phyloP scores from a whole-genome alignment of 306 rosid species.

The Glycyrrhiza uralensis region DNA sequence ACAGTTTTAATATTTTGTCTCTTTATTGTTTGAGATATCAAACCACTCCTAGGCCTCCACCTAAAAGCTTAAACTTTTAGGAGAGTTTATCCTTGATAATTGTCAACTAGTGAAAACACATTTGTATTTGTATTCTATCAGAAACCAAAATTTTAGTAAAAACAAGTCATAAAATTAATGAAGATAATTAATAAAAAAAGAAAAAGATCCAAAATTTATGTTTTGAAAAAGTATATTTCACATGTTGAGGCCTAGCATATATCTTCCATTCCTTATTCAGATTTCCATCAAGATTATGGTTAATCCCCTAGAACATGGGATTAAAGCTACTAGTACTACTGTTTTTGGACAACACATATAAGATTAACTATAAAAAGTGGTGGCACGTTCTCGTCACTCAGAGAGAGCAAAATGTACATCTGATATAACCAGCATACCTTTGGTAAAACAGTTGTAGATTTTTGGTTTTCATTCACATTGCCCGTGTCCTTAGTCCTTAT shows the following conservation, averaged over 20 bases:
- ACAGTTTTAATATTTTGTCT: not conserved
- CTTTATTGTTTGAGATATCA: slow-evolving; percentile 3
- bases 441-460: slow-evolving; percentile 18
- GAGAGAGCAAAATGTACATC: not conserved
- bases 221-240: not conserved
- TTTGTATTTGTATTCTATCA: not conserved
- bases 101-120: not conserved
- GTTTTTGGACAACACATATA: not conserved
- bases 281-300: slow-evolving; percentile 4
- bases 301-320: not conserved
- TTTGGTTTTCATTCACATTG: slow-evolving; percentile 24
- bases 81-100: not conserved
- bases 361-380: not conserved
- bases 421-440: slow-evolving; percentile 46
- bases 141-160: not conserved
- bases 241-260: not conserved
- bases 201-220: not conserved
- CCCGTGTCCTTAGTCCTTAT: slow-evolving; percentile 28
- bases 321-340: not conserved
- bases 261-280: not conserved
- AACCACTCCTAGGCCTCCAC: not conserved
- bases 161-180: not conserved
- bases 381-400: not conserved
- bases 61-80: slow-evolving; percentile 1
- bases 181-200: not conserved